Conservation (phyloP, 192 early-diverging fungal species). For the Coemansia interrupta region DNA sequence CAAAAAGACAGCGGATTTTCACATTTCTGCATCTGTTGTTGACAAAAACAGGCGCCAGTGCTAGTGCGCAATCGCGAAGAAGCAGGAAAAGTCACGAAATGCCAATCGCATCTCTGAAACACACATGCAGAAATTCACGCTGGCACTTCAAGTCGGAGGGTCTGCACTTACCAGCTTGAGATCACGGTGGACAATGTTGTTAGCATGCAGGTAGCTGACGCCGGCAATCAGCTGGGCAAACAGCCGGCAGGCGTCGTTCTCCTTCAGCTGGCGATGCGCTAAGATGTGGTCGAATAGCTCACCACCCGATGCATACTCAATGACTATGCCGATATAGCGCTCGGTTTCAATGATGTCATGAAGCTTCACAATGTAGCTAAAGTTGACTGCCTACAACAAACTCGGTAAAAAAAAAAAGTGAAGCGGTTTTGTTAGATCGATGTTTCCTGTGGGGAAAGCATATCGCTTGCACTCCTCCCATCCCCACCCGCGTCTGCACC, state of each 20-base stretch:
- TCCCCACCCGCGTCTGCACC: no score
- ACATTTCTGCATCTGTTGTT: no score
- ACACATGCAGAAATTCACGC: not conserved
- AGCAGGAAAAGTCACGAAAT: not conserved
- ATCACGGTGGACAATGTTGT: conserved; percentile 94
- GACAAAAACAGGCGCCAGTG: no score
- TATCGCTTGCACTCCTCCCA: no score
- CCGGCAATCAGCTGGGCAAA: conserved; percentile 91
- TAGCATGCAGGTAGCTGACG: conserved; percentile 88
- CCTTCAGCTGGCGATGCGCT: conserved; percentile 88
- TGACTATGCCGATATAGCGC: conserved; percentile 93
- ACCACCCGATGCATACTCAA: conserved; percentile 94
- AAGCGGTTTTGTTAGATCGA: not conserved
- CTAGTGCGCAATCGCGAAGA: not conserved
- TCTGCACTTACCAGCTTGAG: conserved; percentile 76
- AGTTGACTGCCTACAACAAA: conserved; percentile 70
- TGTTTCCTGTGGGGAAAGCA: no score
- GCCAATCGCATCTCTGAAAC: not conserved
- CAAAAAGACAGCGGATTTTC: no score
- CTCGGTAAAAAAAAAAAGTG: not conserved
- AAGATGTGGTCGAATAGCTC: conserved; percentile 98
- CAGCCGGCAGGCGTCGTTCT: conserved; percentile 82
- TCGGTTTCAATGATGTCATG: conserved; percentile 96
- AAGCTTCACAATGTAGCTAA: conserved; percentile 87
- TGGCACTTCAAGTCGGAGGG: not conserved